Evolutionary conservation across 2,329 filamentous ascomycete genomes (phyloP).

Genomic region (Ophiocordyceps polyrhachis-furcata): DNA sequence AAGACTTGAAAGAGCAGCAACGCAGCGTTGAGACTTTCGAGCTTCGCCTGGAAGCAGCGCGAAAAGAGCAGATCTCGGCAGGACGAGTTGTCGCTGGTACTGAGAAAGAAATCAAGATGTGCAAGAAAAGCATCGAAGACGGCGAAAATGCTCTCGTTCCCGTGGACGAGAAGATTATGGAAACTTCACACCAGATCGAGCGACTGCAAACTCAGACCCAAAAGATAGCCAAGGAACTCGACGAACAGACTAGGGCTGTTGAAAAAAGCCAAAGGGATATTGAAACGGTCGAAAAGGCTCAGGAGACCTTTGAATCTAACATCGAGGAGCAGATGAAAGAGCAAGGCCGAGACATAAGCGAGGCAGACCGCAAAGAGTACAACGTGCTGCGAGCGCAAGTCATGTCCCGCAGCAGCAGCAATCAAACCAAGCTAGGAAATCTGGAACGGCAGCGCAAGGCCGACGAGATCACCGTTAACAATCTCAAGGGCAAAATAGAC

Average conservation of each 20-base stretch:
- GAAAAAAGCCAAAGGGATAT: conserved; percentile 66
- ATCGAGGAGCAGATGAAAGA: conserved; percentile 72
- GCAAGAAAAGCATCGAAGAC: conserved; percentile 75
- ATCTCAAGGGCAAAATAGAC: conserved; percentile 74
- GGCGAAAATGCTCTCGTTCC: conserved; percentile 73
- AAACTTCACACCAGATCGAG: conserved; percentile 53
- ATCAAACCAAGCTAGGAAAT: conserved; percentile 69
- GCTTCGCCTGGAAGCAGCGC: conserved; percentile 59
- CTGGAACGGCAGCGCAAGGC: conserved; percentile 79
- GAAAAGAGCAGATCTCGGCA: conserved; percentile 63
- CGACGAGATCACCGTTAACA: conserved; percentile 79
- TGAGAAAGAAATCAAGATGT: conserved; percentile 70
- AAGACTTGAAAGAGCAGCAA: conserved; percentile 82
- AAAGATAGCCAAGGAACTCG: conserved; percentile 56
- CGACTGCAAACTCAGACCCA: conserved; percentile 49
- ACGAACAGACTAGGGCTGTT: conserved; percentile 48
- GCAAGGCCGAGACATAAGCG: conserved; percentile 70
- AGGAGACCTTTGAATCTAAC: conserved; percentile 72
- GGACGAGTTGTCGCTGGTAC: conserved; percentile 59
- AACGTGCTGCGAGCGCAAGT: conserved; percentile 70
- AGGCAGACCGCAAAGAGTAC: conserved; percentile 78
- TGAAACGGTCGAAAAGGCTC: conserved; percentile 70
- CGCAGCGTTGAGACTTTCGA: conserved; percentile 78
- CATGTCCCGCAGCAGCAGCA: conserved; percentile 60
- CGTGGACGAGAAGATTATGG: conserved; percentile 76